Evolutionary conservation across 169 alveolate genomes (phyloP).

Genomic region (Plasmodium cynomolgi): DNA sequence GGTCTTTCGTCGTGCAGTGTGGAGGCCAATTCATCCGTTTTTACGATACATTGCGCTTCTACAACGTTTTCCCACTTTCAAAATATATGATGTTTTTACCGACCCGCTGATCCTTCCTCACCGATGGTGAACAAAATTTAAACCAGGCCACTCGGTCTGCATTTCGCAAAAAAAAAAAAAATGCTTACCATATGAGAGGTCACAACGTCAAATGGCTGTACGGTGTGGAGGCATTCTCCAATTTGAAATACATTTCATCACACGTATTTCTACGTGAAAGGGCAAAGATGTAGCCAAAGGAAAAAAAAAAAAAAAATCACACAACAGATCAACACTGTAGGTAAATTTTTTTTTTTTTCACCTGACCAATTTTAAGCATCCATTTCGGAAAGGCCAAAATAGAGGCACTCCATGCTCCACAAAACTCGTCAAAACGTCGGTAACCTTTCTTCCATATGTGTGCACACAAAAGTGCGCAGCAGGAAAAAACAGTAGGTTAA

Average conservation of each 20-base stretch:
- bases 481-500: background rate
- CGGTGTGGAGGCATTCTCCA: background rate
- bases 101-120: background rate
- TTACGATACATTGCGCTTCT: background rate
- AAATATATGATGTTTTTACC: background rate
- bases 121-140: background rate
- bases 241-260: background rate
- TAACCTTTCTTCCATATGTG: background rate
- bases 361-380: background rate
- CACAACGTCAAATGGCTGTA: background rate
- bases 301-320: background rate
- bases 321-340: background rate
- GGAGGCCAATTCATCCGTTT: background rate
- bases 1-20: background rate
- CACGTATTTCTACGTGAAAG: background rate
- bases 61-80: background rate
- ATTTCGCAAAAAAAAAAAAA: background rate
- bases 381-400: background rate
- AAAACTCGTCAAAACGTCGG: background rate
- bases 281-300: background rate
- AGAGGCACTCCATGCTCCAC: background rate
- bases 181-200: background rate
- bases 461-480: background rate
- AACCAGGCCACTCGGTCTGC: slow-evolving; percentile 4
- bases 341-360: background rate